Percentiles rank a stretch among this genome's conserved stretches.
These are phyloP conservation scores for Apiospora rasikravindrae DNA, from an alignment of 2,329 filamentous ascomycete species.

Conservation along the genomic window DNA sequence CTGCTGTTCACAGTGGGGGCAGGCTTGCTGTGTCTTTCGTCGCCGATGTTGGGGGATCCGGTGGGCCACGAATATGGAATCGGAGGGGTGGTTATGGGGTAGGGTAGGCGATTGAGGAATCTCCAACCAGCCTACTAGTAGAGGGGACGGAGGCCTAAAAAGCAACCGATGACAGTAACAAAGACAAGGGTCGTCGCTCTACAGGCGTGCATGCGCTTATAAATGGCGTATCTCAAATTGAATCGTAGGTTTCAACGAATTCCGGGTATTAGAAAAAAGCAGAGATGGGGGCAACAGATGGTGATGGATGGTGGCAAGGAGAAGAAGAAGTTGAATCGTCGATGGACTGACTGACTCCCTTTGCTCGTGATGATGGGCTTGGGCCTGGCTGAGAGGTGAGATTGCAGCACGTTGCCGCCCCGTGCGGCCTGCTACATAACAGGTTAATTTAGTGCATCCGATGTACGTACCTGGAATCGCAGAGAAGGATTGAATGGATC, in stretches of 20 bases:
- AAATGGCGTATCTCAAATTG: neutral
- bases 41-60: conserved; percentile 2
- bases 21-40: neutral
- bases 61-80: conserved; percentile 15
- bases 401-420: conserved; percentile 4
- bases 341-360: neutral
- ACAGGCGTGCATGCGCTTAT: neutral
- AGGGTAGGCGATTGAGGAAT: neutral
- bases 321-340: conserved; percentile 1
- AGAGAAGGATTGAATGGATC: neutral
- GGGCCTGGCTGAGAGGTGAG: neutral
- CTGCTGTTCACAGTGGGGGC: conserved; percentile 12
- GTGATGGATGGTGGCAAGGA: conserved; percentile 2
- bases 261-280: neutral
- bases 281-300: neutral
- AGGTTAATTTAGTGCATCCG: neutral
- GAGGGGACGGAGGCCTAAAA: neutral
- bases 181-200: neutral
- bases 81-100: conserved; percentile 12
- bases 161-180: neutral
- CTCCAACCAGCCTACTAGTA: neutral
- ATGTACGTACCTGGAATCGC: neutral
- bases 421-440: neutral
- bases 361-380: conserved; percentile 6
- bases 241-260: neutral